A percentile compares a stretch with the other conserved stretches of the same genome.
These are phyloP conservation scores for Stephanodiscus minutulus DNA, from an alignment of 108 stramenopile species.

Conservation along the genomic window DNA sequence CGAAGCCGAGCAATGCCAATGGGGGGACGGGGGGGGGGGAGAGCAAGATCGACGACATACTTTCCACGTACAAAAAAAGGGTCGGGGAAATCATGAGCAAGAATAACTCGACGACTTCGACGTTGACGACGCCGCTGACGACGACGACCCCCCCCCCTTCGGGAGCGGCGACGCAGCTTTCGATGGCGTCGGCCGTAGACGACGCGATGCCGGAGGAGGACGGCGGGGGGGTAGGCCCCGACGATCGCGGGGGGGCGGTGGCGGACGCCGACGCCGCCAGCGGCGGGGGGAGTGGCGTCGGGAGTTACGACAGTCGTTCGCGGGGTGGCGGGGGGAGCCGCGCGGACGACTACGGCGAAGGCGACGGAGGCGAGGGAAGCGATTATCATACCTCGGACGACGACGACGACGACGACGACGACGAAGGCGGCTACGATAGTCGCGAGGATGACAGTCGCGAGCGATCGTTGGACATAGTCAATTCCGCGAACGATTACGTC, in stretches of 20 bases:
- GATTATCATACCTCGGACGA: slow-evolving; percentile 7
- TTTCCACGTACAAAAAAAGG: slow-evolving; percentile 45
- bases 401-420: slow-evolving; percentile 2
- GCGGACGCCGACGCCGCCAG: slow-evolving; percentile 4
- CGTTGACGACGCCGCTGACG: not conserved
- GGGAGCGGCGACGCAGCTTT: not conserved
- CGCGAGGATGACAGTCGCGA: slow-evolving; percentile 6
- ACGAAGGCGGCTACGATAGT: not conserved
- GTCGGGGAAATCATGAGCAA: slow-evolving; percentile 46
- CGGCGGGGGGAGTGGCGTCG: slow-evolving; percentile 6
- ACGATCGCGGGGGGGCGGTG: slow-evolving; percentile 3
- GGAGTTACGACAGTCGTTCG: slow-evolving; percentile 7
- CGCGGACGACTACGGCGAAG: slow-evolving; percentile 13
- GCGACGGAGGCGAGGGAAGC: slow-evolving; percentile 4
- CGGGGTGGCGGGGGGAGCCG: not conserved
- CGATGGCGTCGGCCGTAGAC: slow-evolving; percentile 14
- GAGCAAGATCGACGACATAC: slow-evolving; percentile 34
- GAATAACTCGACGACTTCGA: not conserved
- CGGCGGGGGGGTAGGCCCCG: slow-evolving; percentile 6
- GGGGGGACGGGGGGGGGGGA: not conserved
- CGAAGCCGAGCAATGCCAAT: not conserved
- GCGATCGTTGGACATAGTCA: not conserved
- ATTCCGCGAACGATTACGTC: slow-evolving; percentile 3
- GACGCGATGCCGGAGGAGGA: slow-evolving; percentile 18
- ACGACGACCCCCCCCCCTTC: not conserved